Evolutionary conservation across 2,329 filamentous ascomycete species (phyloP).

Genomic region (Alternaria solani): DNA sequence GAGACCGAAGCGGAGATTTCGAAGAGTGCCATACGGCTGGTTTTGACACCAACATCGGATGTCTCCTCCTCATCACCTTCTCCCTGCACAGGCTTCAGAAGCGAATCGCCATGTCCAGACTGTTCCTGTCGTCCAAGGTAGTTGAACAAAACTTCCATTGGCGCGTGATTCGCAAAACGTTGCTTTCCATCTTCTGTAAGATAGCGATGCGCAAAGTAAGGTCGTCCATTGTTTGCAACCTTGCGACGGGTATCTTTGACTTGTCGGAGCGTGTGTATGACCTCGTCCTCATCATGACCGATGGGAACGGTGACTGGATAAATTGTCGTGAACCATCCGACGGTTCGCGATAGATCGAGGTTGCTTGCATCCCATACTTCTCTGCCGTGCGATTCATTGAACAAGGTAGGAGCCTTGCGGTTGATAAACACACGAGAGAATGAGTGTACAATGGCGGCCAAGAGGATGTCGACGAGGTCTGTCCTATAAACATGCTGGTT

Average conservation of each 20-base stretch:
- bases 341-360: slow-evolving; percentile 64
- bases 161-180: slow-evolving; percentile 53
- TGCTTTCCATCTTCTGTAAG: slow-evolving; percentile 39
- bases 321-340: slow-evolving; percentile 68
- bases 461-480: slow-evolving; percentile 62
- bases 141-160: slow-evolving; percentile 67
- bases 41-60: slow-evolving; percentile 39
- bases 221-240: slow-evolving; percentile 56
- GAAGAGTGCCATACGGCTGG: slow-evolving; percentile 40
- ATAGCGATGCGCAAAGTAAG: slow-evolving; percentile 57
- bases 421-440: slow-evolving; percentile 66
- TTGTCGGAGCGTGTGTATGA: slow-evolving; percentile 61
- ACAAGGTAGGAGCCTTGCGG: slow-evolving; percentile 60
- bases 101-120: slow-evolving; percentile 56
- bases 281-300: slow-evolving; percentile 57
- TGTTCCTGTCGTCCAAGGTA: slow-evolving; percentile 62
- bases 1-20: slow-evolving; percentile 42
- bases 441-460: slow-evolving; percentile 63
- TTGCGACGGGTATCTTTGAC: slow-evolving; percentile 62
- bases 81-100: slow-evolving; percentile 52
- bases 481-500: slow-evolving; percentile 58
- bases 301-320: slow-evolving; percentile 59
- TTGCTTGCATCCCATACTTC: slow-evolving; percentile 54
- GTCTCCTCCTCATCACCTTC: slow-evolving; percentile 37
- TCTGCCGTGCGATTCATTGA: slow-evolving; percentile 49